A percentile compares a stretch with the other conserved stretches of the same genome.
Evolutionary conservation across 2,329 filamentous ascomycete genomes (phyloP).

Genomic region (Zasmidium angulare): DNA sequence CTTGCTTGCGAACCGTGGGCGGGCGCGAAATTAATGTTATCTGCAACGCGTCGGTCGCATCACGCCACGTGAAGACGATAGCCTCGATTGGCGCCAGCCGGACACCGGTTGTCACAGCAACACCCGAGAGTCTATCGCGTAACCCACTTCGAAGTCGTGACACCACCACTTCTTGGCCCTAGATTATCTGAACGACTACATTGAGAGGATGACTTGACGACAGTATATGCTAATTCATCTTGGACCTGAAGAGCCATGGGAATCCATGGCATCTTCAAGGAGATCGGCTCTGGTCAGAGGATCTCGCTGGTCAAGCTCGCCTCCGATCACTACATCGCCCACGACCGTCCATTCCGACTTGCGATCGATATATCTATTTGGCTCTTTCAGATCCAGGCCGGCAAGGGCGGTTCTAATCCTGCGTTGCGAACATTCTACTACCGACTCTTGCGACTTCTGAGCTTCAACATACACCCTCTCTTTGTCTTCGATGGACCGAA

Average conservation of each 20-base stretch:
- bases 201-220: constrained; percentile 2
- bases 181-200: background rate
- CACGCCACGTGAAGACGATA: background rate
- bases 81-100: background rate
- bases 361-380: constrained; percentile 96
- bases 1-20: background rate
- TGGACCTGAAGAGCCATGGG: constrained; percentile 22
- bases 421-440: constrained; percentile 92
- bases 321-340: constrained; percentile 70
- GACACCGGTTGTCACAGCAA: constrained; percentile 8
- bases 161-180: background rate
- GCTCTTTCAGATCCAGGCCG: constrained; percentile 90
- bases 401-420: constrained; percentile 82
- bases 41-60: background rate
- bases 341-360: constrained; percentile 72
- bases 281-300: constrained; percentile 78
- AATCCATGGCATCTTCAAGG: constrained; percentile 67
- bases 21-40: background rate
- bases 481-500: constrained; percentile 89
- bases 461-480: constrained; percentile 76
- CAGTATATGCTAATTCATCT: background rate
- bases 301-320: constrained; percentile 81
- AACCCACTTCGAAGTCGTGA: background rate
- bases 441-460: constrained; percentile 74
- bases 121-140: background rate